Evolutionary conservation across 208 protist species (phyloP).

Genomic region (Acanthamoeba triangularis): DNA sequence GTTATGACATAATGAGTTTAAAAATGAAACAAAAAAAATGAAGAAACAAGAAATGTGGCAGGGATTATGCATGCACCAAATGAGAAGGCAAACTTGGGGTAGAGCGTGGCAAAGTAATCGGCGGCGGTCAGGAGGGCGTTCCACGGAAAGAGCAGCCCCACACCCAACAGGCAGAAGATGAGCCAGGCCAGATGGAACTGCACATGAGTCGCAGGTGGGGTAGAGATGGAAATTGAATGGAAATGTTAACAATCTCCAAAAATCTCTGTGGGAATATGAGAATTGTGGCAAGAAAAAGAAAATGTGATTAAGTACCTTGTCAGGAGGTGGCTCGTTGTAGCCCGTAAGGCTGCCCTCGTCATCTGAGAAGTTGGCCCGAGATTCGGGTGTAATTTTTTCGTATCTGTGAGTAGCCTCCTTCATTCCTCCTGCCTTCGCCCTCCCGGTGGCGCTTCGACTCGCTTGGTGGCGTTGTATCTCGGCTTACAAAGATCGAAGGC

Average conservation of each 20-base stretch:
- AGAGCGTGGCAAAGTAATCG: slow-evolving; percentile 77
- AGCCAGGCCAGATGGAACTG: slow-evolving; percentile 78
- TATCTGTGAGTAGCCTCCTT: neutral
- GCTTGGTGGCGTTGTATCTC: too few relatives aligned
- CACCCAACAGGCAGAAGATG: slow-evolving; percentile 79
- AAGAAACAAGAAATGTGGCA: neutral
- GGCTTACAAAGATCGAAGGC: neutral
- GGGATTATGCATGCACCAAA: slow-evolving; percentile 35
- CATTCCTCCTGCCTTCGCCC: neutral
- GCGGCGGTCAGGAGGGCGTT: slow-evolving; percentile 80
- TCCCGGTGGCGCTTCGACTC: neutral
- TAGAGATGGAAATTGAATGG: neutral
- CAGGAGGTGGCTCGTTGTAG: neutral
- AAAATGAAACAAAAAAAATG: too few relatives aligned
- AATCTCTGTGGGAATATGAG: neutral
- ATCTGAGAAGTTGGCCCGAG: neutral
- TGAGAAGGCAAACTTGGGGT: slow-evolving; percentile 72
- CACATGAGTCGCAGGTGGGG: neutral
- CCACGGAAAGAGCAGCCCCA: slow-evolving; percentile 80
- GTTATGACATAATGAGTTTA: too few relatives aligned
- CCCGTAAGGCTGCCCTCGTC: neutral
- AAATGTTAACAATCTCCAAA: neutral
- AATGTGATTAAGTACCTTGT: neutral
- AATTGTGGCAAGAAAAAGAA: neutral
- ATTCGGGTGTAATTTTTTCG: neutral